Conservation (phyloP, 1,284 basidiomycete species). For the Puccinia brachypodii region DNA sequence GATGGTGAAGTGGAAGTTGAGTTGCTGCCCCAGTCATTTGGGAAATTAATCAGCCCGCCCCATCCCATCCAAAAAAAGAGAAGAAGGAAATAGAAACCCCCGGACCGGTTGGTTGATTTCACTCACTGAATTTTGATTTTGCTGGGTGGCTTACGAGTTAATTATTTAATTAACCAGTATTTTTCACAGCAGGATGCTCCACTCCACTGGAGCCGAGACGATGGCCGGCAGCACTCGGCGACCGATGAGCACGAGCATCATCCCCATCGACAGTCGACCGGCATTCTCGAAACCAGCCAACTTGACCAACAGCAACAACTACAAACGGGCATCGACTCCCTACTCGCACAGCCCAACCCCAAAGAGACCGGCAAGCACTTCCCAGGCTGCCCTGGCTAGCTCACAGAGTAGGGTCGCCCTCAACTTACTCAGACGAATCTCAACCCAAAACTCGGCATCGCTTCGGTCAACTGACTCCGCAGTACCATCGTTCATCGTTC, state of each 20-base stretch:
- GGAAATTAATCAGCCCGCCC: too few species aligned
- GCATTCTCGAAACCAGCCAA: neutral
- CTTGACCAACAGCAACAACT: neutral
- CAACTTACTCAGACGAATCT: slow-evolving; percentile 5
- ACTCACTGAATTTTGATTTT: neutral
- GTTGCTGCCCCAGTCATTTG: too few species aligned
- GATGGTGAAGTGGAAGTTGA: too few species aligned
- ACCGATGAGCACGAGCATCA: slow-evolving; percentile 37
- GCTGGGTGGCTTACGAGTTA: neutral
- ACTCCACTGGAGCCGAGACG: slow-evolving; percentile 5
- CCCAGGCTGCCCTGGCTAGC: neutral
- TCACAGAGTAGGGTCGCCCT: neutral
- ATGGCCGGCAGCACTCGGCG: neutral
- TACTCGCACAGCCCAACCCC: neutral
- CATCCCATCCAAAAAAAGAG: too few species aligned
- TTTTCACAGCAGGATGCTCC: neutral
- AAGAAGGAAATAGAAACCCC: too few species aligned
- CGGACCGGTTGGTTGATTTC: neutral
- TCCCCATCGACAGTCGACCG: slow-evolving; percentile 15
- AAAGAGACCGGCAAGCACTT: slow-evolving; percentile 8
- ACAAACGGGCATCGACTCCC: slow-evolving; percentile 19
- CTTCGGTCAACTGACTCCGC: neutral
- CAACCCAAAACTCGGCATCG: neutral
- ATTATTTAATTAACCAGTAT: too few species aligned
- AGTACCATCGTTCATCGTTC: neutral